Percentiles rank a stretch among this genome's conserved stretches.
These are phyloP conservation scores for Cladosporium sphaerospermum DNA, from an alignment of 2,329 filamentous ascomycete species.

Conservation along the genomic window DNA sequence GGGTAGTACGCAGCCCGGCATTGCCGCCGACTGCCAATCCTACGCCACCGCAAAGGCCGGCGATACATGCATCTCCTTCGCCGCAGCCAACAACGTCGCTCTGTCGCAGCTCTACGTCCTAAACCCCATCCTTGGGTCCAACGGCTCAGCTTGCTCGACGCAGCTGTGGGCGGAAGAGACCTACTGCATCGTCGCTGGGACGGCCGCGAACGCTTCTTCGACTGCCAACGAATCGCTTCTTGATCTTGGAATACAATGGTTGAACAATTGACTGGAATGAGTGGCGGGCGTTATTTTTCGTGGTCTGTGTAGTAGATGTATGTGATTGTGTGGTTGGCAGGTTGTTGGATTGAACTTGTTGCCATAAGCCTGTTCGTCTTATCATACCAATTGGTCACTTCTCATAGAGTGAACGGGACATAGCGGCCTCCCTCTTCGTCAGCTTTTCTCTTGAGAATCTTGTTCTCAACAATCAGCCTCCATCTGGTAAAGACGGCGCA, in stretches of 20 bases:
- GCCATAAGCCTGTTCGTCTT: no score
- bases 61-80: constrained; percentile 1
- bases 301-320: no score
- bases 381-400: no score
- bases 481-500: constrained; percentile 6
- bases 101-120: constrained; percentile 5
- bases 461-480: constrained; percentile 10
- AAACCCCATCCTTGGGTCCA: constrained; percentile 13
- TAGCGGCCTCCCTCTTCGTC: neutral
- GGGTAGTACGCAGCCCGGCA: constrained; percentile 21
- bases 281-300: no score
- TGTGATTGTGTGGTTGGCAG: no score
- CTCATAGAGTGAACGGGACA: constrained; percentile 2
- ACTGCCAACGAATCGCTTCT: no score
- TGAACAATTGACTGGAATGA: no score
- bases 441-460: constrained; percentile 2
- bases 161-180: constrained; percentile 9
- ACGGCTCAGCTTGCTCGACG: constrained; percentile 11
- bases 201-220: neutral
- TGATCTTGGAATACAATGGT: no score
- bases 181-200: constrained; percentile 11
- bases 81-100: neutral
- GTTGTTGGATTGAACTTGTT: no score
- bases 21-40: constrained; percentile 21
- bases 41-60: neutral